Conservation (phyloP, 2,329 filamentous ascomycete genomes). For the Pseudohalonectria lignicola region DNA sequence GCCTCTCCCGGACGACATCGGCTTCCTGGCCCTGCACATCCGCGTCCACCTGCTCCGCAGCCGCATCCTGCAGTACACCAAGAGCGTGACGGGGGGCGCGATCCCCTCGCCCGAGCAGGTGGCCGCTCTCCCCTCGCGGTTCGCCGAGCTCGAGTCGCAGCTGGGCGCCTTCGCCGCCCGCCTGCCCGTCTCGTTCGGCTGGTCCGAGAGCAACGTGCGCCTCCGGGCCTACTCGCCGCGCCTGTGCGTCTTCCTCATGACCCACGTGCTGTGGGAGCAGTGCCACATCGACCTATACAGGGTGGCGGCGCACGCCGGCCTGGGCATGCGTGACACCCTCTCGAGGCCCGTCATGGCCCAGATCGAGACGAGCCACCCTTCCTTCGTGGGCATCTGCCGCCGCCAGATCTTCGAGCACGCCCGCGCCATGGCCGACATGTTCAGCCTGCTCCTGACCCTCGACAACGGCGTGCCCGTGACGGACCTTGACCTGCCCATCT, state of each 20-base stretch:
- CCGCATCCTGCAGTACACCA: constrained; percentile 42
- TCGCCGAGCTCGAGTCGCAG: constrained; percentile 33
- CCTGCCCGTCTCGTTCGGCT: constrained; percentile 43
- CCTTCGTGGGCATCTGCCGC: constrained; percentile 36
- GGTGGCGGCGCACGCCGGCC: constrained; percentile 32
- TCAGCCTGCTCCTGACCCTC: constrained; percentile 37
- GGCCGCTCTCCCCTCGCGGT: constrained; percentile 30
- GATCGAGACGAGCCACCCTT: constrained; percentile 25
- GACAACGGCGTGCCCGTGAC: constrained; percentile 38
- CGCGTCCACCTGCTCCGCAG: constrained; percentile 44
- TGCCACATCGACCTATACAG: constrained; percentile 48
- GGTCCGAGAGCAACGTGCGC: constrained; percentile 44
- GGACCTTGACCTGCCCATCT: constrained; percentile 43
- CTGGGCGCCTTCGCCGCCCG: constrained; percentile 39
- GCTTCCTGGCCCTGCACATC: constrained; percentile 44
- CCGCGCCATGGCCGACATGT: constrained; percentile 43
- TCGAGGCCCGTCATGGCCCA: constrained; percentile 29
- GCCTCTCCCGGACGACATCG: constrained; percentile 39
- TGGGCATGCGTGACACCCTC: constrained; percentile 36
- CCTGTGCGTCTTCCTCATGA: constrained; percentile 48
- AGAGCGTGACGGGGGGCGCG: constrained; percentile 21
- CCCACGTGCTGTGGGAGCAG: constrained; percentile 48
- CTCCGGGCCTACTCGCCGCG: constrained; percentile 45
- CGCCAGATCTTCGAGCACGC: constrained; percentile 42
- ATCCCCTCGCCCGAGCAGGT: constrained; percentile 30